Conservation (phyloP, 164 flowering plant genomes). For the Annona squamosa region DNA sequence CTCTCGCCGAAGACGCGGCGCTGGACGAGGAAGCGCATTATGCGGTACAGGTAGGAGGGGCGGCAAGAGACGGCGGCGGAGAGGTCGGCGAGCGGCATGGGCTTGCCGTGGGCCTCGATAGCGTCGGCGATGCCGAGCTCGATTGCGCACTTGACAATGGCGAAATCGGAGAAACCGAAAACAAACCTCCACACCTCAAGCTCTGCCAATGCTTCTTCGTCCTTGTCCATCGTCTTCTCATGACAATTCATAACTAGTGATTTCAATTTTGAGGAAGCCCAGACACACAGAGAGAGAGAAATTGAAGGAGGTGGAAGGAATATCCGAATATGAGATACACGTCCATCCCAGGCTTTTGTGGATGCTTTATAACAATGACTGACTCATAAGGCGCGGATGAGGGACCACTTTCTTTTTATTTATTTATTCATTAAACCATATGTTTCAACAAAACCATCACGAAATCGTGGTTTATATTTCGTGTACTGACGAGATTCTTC, state of each 20-base stretch:
- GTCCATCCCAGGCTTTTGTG: too few relatives aligned
- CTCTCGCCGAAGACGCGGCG: background rate
- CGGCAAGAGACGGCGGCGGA: background rate
- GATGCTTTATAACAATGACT: too few relatives aligned
- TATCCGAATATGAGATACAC: too few relatives aligned
- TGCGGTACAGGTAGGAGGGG: background rate
- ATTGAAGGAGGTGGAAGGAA: too few relatives aligned
- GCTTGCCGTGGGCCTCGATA: background rate
- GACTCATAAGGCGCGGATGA: too few relatives aligned
- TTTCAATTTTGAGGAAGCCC: too few relatives aligned
- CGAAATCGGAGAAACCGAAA: constrained; percentile 1
- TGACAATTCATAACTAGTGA: background rate
- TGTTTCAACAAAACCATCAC: too few relatives aligned
- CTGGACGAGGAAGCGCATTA: constrained; percentile 8
- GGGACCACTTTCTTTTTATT: too few relatives aligned
- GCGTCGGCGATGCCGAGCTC: constrained; percentile 6
- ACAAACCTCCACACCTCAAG: constrained; percentile 2
- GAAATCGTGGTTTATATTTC: too few relatives aligned
- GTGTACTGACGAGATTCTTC: too few relatives aligned
- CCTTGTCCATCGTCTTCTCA: background rate
- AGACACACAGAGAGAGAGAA: too few relatives aligned
- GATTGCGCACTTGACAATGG: constrained; percentile 1
- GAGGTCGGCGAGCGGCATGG: background rate
- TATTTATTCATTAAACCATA: too few relatives aligned
- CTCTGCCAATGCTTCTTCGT: constrained; percentile 14